Evolutionary conservation across 2,329 filamentous ascomycete genomes (phyloP), one percentile per base, ranked within the genome.

Genomic region (Cercospora canescens): DNA sequence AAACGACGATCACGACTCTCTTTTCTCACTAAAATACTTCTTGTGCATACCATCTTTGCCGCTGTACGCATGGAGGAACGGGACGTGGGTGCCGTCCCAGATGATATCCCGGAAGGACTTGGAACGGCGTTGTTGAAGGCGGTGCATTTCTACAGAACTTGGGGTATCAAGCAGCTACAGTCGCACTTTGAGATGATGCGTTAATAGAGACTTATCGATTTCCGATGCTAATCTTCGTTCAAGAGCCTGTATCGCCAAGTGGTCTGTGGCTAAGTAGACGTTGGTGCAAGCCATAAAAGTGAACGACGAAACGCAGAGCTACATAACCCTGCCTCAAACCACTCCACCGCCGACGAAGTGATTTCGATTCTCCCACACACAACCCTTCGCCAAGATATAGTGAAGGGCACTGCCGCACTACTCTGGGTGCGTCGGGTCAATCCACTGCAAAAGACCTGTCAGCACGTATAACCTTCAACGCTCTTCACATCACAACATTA

Each of bases 361-460:
- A n/a, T n/a, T n/a, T n/a, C n/a, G n/a, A n/a, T n/a, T n/a, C n/a
- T n/a, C n/a, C n/a, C n/a, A n/a, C n/a, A n/a, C n/a, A n/a, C n/a
- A n/a, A n/a, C n/a, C n/a, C n/a, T n/a, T n/a, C n/a, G n/a, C n/a
- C n/a, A n/a, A n/a, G n/a, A n/a, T n/a, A n/a, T n/a, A n/a, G n/a
- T n/a, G n/a, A n/a, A n/a, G n/a, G n/a, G n/a, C n/a, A n/a, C n/a
- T n/a, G n/a, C n/a, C n/a, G n/a, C n/a, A n/a, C 35, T 41, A 63
- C 52, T 69, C 67, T 28, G 67, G 65, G 66, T 82, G 80, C 50
- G 80, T 82, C 14, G 80, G 80, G 73, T 82, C 79, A 60, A 81
- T 78, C 80, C 80, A 82, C 64, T 62, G 21, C 30, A 39, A 21
- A 34, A 6, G 6, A 32, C 45, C 1, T 8, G 50, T 54, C 50